These are phyloP conservation scores for Cercospora sp. DNA, from an alignment of 2,329 filamentous ascomycete genomes.

Conservation along the genomic window DNA sequence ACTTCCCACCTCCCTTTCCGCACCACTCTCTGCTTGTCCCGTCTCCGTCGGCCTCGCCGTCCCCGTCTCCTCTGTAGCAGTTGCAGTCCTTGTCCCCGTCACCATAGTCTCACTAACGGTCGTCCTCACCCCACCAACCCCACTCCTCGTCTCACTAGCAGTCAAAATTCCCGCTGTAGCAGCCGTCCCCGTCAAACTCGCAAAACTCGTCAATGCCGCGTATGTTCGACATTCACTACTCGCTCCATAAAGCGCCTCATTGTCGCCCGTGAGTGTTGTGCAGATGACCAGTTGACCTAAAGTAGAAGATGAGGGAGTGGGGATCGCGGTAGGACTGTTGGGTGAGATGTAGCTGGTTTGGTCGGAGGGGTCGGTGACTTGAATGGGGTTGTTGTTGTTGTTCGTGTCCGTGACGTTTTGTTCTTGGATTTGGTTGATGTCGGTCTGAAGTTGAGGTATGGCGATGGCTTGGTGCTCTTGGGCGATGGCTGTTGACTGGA, in stretches of 20 bases:
- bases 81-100: background rate
- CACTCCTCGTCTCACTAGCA: slow-evolving; percentile 12
- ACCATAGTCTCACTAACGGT: background rate
- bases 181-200: background rate
- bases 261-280: background rate
- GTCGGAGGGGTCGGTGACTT: background rate
- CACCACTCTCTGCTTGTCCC: background rate
- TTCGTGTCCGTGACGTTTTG: background rate
- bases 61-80: background rate
- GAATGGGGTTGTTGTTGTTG: slow-evolving; percentile 4
- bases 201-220: background rate
- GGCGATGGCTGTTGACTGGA: background rate
- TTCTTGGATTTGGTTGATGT: background rate
- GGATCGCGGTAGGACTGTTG: background rate
- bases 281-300: background rate
- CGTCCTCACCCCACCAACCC: background rate
- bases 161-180: background rate
- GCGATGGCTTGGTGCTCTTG: slow-evolving; percentile 1
- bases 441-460: background rate
- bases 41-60: background rate
- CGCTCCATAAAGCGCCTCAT: background rate
- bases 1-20: background rate
- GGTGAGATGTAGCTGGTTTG: background rate
- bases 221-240: background rate
- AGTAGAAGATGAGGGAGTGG: background rate